These are phyloP conservation scores for Nematocida ausubeli DNA, from an alignment of 371 early-diverging fungal genomes.

Conservation along the genomic window DNA sequence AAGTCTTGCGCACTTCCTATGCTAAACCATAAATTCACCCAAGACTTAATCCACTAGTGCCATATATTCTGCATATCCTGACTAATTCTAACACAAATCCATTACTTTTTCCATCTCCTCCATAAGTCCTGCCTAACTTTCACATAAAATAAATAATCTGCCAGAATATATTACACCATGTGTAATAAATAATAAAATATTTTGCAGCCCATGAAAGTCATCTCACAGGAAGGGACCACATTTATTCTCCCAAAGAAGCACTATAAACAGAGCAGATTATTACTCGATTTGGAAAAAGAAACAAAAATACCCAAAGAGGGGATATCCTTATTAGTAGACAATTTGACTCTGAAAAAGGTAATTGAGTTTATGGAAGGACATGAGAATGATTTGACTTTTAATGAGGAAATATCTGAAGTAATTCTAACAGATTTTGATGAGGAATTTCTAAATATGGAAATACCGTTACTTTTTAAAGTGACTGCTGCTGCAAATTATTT, in stretches of 20 bases:
- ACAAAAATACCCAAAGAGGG: background rate
- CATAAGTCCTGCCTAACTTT: too few relatives aligned
- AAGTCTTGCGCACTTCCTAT: too few relatives aligned
- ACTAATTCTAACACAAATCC: too few relatives aligned
- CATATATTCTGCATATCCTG: too few relatives aligned
- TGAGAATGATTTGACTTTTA: background rate
- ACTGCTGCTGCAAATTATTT: conserved; percentile 62
- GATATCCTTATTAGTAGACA: conserved; percentile 2
- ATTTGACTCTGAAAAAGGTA: conserved; percentile 30
- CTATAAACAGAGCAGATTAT: conserved; percentile 30
- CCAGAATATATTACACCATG: too few relatives aligned
- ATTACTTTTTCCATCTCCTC: too few relatives aligned
- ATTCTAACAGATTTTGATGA: conserved; percentile 49
- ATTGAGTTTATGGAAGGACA: conserved; percentile 28
- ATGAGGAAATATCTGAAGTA: conserved; percentile 35
- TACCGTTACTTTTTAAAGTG: conserved; percentile 27
- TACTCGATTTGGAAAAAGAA: conserved; percentile 21
- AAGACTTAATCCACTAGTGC: too few relatives aligned
- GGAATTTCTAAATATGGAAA: conserved; percentile 54
- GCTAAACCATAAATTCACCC: too few relatives aligned
- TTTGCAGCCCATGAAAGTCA: too few relatives aligned
- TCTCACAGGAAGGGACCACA: too few relatives aligned
- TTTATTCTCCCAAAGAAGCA: background rate
- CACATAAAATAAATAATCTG: too few relatives aligned
- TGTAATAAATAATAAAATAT: too few relatives aligned